A percentile compares a stretch with the other conserved stretches of the same genome.
Evolutionary conservation across 1,284 basidiomycete genomes (phyloP).

Genomic region (Microbotryum lychnidis-dioicae): DNA sequence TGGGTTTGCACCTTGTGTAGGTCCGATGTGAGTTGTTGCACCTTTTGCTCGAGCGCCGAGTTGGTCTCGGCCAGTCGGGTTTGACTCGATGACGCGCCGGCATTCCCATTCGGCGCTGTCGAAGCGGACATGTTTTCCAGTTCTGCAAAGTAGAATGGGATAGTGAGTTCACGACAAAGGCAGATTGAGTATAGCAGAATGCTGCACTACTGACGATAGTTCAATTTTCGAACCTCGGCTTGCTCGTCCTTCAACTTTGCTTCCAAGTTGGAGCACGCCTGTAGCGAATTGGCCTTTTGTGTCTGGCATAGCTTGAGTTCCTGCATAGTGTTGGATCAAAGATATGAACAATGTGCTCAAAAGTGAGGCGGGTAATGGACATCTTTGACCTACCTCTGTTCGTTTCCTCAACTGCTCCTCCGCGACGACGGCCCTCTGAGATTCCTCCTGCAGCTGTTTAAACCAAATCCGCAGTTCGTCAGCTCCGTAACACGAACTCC

Average conservation of each 20-base stretch:
- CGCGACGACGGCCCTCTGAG: conserved; percentile 1
- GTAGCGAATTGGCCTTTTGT: conserved; percentile 16
- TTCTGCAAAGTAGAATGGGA: background rate
- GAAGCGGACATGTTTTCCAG: conserved; percentile 8
- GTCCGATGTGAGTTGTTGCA: conserved; percentile 12
- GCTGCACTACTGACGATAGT: conserved; percentile 4
- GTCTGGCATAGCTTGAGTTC: conserved; percentile 13
- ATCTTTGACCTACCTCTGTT: conserved; percentile 2
- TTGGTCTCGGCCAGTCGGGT: conserved; percentile 10
- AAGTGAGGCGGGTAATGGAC: background rate
- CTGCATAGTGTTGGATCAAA: background rate
- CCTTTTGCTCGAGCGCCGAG: conserved; percentile 13
- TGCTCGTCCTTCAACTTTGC: conserved; percentile 8
- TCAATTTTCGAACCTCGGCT: conserved; percentile 8
- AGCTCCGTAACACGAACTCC: background rate
- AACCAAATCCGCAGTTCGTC: too few relatives aligned
- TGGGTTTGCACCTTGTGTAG: conserved; percentile 9
- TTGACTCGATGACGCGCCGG: background rate
- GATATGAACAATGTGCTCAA: too few relatives aligned
- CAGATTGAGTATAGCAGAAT: background rate
- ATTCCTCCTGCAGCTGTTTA: conserved; percentile 10
- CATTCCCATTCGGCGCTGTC: background rate
- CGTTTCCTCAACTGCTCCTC: conserved; percentile 11
- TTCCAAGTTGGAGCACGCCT: background rate
- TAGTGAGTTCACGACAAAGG: background rate